Conservation (phyloP, 106 monocot genomes). For the Dendrobium catenatum region DNA sequence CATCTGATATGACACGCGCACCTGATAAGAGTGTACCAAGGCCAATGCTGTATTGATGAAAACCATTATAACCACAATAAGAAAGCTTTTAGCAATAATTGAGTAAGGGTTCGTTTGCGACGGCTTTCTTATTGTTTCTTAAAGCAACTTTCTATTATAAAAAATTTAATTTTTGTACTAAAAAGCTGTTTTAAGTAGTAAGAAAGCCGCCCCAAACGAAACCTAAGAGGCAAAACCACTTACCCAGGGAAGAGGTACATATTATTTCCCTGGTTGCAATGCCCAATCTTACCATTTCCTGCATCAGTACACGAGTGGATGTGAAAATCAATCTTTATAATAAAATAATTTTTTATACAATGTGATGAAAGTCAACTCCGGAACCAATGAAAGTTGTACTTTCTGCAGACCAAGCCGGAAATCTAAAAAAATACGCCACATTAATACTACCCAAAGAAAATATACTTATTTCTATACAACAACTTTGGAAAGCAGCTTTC, state of each 20-base stretch:
- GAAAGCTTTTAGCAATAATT: background rate
- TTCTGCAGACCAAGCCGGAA: no score
- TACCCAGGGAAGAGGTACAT: slow-evolving; percentile 99
- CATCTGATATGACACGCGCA: slow-evolving; percentile 83
- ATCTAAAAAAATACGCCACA: no score
- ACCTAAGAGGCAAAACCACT: slow-evolving; percentile 8
- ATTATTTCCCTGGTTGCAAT: slow-evolving; percentile 92
- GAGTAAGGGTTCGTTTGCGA: background rate
- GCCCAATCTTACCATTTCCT: slow-evolving; percentile 90
- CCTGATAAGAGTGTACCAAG: slow-evolving; percentile 95
- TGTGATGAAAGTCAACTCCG: no score
- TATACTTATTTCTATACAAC: no score
- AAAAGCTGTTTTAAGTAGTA: no score
- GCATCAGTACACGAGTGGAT: slow-evolving; percentile 4
- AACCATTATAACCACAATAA: background rate
- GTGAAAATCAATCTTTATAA: background rate
- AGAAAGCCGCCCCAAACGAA: no score
- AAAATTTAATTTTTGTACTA: no score
- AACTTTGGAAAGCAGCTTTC: no score
- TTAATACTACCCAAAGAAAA: no score
- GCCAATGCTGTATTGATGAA: slow-evolving; percentile 53
- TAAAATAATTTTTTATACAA: background rate
- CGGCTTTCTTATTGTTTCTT: no score
- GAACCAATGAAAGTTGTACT: no score
- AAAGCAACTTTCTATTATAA: no score